Conservation (phyloP, 129 eudicot species). For the Escallonia herrerae region DNA sequence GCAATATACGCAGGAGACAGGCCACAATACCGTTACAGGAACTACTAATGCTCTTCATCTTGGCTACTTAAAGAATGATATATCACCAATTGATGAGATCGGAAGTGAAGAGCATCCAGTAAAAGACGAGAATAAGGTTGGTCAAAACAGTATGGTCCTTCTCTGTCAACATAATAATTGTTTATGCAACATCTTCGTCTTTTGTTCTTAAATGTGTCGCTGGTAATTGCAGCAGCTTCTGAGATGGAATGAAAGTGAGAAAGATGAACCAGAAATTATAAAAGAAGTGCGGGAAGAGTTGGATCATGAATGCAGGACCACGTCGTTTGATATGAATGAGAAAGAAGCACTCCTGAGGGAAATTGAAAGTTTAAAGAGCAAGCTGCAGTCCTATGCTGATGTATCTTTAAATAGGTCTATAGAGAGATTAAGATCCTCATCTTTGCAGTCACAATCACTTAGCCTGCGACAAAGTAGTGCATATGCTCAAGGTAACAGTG, state of each 20-base stretch:
- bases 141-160: not conserved
- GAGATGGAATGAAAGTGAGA: conserved; percentile 36
- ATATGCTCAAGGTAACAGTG: conserved; percentile 23
- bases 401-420: conserved; percentile 39
- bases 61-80: conserved; percentile 23
- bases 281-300: conserved; percentile 21
- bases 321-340: conserved; percentile 45
- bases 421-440: conserved; percentile 46
- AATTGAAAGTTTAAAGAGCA: conserved; percentile 52
- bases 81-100: conserved; percentile 30
- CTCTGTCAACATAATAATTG: no score
- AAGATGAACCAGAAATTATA: conserved; percentile 37
- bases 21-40: not conserved
- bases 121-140: conserved; percentile 34
- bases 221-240: conserved; percentile 39
- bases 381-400: conserved; percentile 39
- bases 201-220: conserved; percentile 8
- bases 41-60: conserved; percentile 10
- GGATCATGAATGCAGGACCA: conserved; percentile 3
- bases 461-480: conserved; percentile 63
- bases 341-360: conserved; percentile 74
- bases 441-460: conserved; percentile 61
- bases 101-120: conserved; percentile 14
- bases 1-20: conserved; percentile 37
- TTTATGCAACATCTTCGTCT: not conserved